These are phyloP conservation scores for Monosporascus sp. DNA, from an alignment of 2,329 filamentous ascomycete species.

Conservation along the genomic window DNA sequence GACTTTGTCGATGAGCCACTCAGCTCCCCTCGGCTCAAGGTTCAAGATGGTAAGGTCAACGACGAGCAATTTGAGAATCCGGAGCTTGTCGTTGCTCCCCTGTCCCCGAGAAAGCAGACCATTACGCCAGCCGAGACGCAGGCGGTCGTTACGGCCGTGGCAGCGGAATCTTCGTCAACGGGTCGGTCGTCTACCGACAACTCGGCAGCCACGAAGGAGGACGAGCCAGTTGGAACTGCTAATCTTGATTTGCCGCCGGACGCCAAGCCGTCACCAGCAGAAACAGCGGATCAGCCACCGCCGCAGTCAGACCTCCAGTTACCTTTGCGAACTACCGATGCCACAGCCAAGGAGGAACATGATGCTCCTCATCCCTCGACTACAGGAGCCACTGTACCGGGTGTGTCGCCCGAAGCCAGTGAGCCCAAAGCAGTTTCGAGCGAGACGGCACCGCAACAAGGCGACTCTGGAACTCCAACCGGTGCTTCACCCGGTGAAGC, in stretches of 20 bases:
- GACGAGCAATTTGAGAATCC: constrained; percentile 48
- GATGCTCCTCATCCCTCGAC: not conserved
- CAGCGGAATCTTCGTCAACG: not conserved
- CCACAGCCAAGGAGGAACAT: not conserved
- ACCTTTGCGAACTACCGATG: not conserved
- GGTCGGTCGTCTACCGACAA: not conserved
- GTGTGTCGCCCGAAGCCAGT: not conserved
- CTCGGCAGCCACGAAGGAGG: not conserved
- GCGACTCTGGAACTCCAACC: constrained; percentile 1
- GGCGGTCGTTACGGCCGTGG: constrained; percentile 3
- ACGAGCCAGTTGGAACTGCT: not conserved
- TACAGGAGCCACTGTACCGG: not conserved
- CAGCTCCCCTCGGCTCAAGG: constrained; percentile 59
- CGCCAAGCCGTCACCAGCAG: not conserved
- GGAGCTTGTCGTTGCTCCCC: constrained; percentile 50
- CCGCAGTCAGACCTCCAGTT: not conserved
- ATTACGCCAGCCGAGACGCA: constrained; percentile 18
- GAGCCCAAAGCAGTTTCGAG: constrained; percentile 1
- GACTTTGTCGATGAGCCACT: constrained; percentile 76
- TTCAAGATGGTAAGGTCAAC: constrained; percentile 53
- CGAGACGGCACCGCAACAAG: constrained; percentile 1
- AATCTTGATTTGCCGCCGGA: not conserved
- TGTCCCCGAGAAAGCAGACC: constrained; percentile 46
- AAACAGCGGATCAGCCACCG: not conserved
- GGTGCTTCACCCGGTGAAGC: constrained; percentile 20